Conservation (phyloP, 176 grass and related monocot genomes). For the Sorghum bicolor region Sorghum_bicolor_NCBIv3 NC_012875.2:48609001-48609500, state of each 20-base stretch:
- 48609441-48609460: neutral
- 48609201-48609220: conserved; percentile 52
- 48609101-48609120: neutral
- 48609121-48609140: neutral
- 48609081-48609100: neutral
- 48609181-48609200: conserved; percentile 52
- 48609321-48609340: conserved; percentile 50
- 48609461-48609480: too few relatives aligned
- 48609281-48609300: conserved; percentile 62
- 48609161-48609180: conserved; percentile 26
- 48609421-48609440: neutral
- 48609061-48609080: neutral
- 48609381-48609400: neutral
- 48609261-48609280: conserved; percentile 74
- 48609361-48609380: neutral
- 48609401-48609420: neutral
- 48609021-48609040: neutral
- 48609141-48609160: neutral
- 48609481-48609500: neutral
- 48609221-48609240: conserved; percentile 67
- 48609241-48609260: conserved; percentile 54
- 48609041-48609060: conserved; percentile 1
- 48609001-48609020: neutral
- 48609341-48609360: neutral
- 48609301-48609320: conserved; percentile 50